Conservation (phyloP, 2,329 filamentous ascomycete species). For the Colletotrichum coccodes region DNA sequence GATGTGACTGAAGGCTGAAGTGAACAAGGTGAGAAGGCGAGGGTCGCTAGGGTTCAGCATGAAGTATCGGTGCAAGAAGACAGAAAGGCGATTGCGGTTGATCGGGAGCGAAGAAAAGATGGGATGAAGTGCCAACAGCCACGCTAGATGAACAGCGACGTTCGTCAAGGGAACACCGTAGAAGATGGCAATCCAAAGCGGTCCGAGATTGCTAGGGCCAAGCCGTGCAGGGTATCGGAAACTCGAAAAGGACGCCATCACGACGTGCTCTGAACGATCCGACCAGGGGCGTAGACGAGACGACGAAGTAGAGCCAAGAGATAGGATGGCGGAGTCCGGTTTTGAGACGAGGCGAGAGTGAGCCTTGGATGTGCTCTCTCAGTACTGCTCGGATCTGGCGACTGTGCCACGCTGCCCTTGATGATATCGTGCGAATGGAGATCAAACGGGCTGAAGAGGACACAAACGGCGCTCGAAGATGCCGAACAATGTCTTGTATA, state of each 20-base stretch:
- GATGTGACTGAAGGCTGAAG: slow-evolving; percentile 26
- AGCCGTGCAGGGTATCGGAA: background rate
- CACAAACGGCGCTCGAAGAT: background rate
- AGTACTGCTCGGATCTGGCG: background rate
- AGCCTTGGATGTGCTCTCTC: background rate
- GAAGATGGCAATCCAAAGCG: slow-evolving; percentile 7
- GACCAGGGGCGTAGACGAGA: background rate
- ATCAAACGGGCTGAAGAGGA: background rate
- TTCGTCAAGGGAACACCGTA: slow-evolving; percentile 23
- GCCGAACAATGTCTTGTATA: background rate
- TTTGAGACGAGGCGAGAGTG: background rate
- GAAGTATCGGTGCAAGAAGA: slow-evolving; percentile 9
- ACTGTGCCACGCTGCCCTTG: too few relatives aligned
- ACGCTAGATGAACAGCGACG: slow-evolving; percentile 21
- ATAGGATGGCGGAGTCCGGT: background rate
- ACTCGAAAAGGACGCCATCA: slow-evolving; percentile 9
- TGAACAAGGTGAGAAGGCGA: slow-evolving; percentile 10
- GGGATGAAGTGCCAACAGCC: slow-evolving; percentile 27
- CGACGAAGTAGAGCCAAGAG: background rate
- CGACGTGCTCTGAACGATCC: background rate
- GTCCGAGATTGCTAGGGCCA: background rate
- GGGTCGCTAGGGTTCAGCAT: slow-evolving; percentile 22
- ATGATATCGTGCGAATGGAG: too few relatives aligned
- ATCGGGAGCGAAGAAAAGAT: slow-evolving; percentile 18
- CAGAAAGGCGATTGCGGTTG: slow-evolving; percentile 9